Evolutionary conservation across 805 yeast genomes (phyloP).

Genomic region (Sugiyamaella americana): DNA sequence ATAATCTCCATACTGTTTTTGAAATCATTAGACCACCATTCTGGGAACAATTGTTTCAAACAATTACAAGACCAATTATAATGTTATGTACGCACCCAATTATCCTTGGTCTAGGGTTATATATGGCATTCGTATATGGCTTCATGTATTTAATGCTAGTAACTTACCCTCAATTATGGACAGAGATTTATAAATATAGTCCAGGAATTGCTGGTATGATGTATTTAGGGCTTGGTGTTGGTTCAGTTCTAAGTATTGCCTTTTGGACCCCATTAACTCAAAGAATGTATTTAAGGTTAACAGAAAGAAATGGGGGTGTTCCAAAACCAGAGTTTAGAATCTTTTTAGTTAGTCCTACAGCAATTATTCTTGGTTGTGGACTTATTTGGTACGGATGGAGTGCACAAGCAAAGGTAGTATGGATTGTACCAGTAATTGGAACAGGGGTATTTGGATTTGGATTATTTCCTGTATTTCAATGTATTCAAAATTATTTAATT

Average conservation of each 20-base stretch:
- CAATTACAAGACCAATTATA: constrained; percentile 52
- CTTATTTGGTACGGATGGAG: constrained; percentile 71
- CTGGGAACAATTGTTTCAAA: constrained; percentile 29
- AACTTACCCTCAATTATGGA: constrained; percentile 52
- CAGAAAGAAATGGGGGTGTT: constrained; percentile 44
- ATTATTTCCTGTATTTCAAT: constrained; percentile 57
- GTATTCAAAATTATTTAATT: constrained; percentile 61
- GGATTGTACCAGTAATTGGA: constrained; percentile 62
- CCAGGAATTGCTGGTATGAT: constrained; percentile 50
- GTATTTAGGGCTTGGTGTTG: constrained; percentile 54
- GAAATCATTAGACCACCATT: constrained; percentile 34
- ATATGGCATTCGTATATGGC: constrained; percentile 62
- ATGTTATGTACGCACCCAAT: constrained; percentile 54
- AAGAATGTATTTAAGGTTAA: constrained; percentile 34
- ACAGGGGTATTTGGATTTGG: constrained; percentile 54
- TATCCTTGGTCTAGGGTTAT: constrained; percentile 55
- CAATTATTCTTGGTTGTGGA: constrained; percentile 52
- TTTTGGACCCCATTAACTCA: constrained; percentile 45
- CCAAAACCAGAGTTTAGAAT: constrained; percentile 57
- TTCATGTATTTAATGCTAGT: constrained; percentile 58
- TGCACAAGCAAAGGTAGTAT: constrained; percentile 47
- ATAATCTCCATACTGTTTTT: constrained; percentile 51
- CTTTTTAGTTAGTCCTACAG: constrained; percentile 45
- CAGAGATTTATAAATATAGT: constrained; percentile 40
- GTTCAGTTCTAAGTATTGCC: constrained; percentile 45